Conservation (phyloP, 75 land plant species). For the Adiantum capillusveneris region DNA sequence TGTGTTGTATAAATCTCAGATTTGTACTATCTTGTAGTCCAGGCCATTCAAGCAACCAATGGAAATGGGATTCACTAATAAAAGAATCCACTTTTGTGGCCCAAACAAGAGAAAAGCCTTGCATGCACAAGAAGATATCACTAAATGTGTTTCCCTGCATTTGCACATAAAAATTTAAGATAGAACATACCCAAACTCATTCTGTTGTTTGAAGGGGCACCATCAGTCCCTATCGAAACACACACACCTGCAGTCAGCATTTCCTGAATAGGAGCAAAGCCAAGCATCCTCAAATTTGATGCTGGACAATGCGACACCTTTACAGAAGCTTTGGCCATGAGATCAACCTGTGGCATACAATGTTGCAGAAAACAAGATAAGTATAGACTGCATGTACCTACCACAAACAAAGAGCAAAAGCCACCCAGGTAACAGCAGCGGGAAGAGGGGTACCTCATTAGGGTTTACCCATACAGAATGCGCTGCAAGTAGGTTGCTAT, state of each 20-base stretch:
- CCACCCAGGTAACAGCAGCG: too few relatives aligned
- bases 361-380: background rate
- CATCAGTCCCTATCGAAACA: slow-evolving; percentile 97
- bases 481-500: slow-evolving; percentile 76
- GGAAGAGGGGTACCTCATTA: slow-evolving; percentile 40
- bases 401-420: too few relatives aligned
- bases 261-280: slow-evolving; percentile 86
- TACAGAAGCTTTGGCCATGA: slow-evolving; percentile 60
- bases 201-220: slow-evolving; percentile 93
- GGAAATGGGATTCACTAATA: too few relatives aligned
- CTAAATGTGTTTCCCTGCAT: too few relatives aligned
- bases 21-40: too few relatives aligned
- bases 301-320: slow-evolving; percentile 99
- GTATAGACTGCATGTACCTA: too few relatives aligned
- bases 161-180: too few relatives aligned
- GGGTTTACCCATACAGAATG: slow-evolving; percentile 90
- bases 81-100: too few relatives aligned
- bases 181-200: slow-evolving; percentile 99
- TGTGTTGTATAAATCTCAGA: too few relatives aligned
- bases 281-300: slow-evolving; percentile 95
- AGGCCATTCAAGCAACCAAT: too few relatives aligned
- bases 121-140: too few relatives aligned
- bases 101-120: too few relatives aligned
- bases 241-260: slow-evolving; percentile 75
- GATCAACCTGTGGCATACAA: slow-evolving; percentile 36